Evolutionary conservation across 768 basidiomycete genomes (phyloP).

Genomic region (Pilatotrama ljubarskyi): DNA sequence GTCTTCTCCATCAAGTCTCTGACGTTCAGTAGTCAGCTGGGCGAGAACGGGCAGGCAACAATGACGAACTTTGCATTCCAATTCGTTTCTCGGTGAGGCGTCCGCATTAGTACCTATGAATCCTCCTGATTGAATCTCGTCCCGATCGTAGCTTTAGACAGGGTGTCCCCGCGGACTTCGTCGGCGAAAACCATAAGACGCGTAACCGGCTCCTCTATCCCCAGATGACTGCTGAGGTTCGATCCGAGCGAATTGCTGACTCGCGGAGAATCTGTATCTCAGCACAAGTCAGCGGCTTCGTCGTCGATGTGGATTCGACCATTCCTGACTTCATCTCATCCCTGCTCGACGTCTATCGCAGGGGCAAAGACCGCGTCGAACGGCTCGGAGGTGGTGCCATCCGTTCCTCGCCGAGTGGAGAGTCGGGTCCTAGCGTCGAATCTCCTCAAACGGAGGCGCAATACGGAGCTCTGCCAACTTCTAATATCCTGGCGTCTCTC

Average conservation of each 20-base stretch:
- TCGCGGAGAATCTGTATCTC: conserved; percentile 59
- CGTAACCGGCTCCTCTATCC: conserved; percentile 78
- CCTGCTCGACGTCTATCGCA: conserved; percentile 81
- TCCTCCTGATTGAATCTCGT: background rate
- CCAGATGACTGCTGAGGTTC: conserved; percentile 74
- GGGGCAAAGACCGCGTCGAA: conserved; percentile 77
- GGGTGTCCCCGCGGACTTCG: conserved; percentile 66
- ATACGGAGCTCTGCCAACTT: conserved; percentile 47
- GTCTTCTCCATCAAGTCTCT: conserved; percentile 80
- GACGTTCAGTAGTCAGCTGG: conserved; percentile 68
- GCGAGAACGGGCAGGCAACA: conserved; percentile 74
- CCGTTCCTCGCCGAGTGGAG: conserved; percentile 39
- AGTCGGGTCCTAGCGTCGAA: conserved; percentile 5
- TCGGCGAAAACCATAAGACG: conserved; percentile 63
- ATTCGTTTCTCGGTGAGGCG: conserved; percentile 71
- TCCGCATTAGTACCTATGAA: background rate
- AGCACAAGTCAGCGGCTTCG: conserved; percentile 80
- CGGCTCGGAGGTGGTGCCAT: conserved; percentile 59
- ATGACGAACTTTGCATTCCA: conserved; percentile 81
- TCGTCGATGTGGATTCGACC: conserved; percentile 79
- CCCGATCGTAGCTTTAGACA: conserved; percentile 68
- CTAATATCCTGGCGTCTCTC: conserved; percentile 64
- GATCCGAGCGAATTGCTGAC: conserved; percentile 49
- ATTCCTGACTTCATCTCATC: conserved; percentile 79
- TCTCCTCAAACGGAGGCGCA: conserved; percentile 19